Conservation (phyloP, 768 basidiomycete genomes). For the Podaxis carcinomalis region DNA sequence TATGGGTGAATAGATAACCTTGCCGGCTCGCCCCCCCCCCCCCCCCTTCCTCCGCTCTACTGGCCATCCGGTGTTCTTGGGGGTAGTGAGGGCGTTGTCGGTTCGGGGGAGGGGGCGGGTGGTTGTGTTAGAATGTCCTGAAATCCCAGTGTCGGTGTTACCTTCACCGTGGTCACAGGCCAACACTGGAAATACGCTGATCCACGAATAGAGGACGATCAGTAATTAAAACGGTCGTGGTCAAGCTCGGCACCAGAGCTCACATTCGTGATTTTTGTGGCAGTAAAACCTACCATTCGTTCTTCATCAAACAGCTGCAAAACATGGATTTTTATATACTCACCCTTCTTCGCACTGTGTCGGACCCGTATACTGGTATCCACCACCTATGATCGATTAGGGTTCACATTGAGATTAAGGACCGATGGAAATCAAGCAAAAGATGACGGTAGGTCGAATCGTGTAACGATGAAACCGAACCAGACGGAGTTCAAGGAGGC, state of each 20-base stretch:
- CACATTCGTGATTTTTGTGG: not conserved
- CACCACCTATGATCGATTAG: not conserved
- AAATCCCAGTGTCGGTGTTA: not conserved
- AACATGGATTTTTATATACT: not conserved
- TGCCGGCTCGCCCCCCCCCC: not conserved
- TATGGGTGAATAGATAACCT: not conserved
- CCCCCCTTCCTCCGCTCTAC: not conserved
- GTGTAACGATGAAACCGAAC: not conserved
- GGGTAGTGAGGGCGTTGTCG: not conserved
- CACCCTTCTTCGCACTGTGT: conserved; percentile 11
- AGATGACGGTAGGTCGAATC: not conserved
- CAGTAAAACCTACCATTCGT: not conserved
- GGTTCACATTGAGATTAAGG: not conserved
- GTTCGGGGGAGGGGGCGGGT: not conserved
- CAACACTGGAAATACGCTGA: not conserved
- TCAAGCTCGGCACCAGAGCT: not conserved
- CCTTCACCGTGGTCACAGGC: not conserved
- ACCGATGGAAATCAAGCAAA: not conserved
- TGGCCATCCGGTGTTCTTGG: not conserved
- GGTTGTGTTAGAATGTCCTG: not conserved
- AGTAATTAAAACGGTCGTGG: not conserved
- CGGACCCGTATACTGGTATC: conserved; percentile 9
- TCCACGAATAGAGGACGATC: not conserved
- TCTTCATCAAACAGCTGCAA: not conserved
- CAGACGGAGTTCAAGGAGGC: not conserved